A percentile compares a stretch with the other conserved stretches of the same genome.
phyloP scores from a whole-genome alignment of 73 alveolate species.

The Tetrahymena borealis region DNA sequence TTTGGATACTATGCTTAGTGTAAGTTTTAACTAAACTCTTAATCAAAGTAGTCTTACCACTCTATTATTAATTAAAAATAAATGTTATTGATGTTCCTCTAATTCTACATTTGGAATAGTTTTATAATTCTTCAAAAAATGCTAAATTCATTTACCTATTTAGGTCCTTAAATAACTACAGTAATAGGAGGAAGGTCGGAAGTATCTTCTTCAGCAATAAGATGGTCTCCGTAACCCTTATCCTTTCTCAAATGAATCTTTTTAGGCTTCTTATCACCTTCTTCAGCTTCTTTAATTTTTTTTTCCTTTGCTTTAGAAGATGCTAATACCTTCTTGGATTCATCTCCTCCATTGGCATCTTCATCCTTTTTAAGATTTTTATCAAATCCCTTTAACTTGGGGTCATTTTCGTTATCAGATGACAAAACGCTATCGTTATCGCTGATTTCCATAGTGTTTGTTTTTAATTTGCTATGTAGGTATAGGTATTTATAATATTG shows the following conservation, averaged over 20 bases:
- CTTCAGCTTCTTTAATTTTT: background rate
- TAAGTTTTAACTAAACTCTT: conserved; percentile 95
- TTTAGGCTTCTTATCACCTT: background rate
- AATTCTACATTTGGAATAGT: background rate
- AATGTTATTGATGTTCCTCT: conserved; percentile 13
- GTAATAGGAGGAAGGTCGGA: background rate
- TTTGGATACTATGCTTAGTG: conserved; percentile 80
- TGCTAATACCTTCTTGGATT: background rate
- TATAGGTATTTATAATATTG: background rate
- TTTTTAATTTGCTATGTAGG: background rate
- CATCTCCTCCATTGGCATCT: background rate
- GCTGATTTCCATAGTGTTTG: background rate
- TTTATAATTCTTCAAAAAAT: background rate
- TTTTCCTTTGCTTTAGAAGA: background rate
- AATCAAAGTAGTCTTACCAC: conserved; percentile 98
- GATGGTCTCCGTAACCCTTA: background rate
- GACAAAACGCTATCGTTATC: background rate
- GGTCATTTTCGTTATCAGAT: background rate
- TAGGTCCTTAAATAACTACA: background rate
- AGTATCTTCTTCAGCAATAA: background rate
- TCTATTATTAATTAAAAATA: conserved; percentile 50
- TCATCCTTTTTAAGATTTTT: background rate
- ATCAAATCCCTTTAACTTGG: background rate
- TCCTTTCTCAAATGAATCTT: background rate
- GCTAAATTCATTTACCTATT: background rate